A percentile compares a stretch with the other conserved stretches of the same genome.
These are phyloP conservation scores for Cladosporium velox DNA, from an alignment of 2,329 filamentous ascomycete species.

Conservation along the genomic window DNA sequence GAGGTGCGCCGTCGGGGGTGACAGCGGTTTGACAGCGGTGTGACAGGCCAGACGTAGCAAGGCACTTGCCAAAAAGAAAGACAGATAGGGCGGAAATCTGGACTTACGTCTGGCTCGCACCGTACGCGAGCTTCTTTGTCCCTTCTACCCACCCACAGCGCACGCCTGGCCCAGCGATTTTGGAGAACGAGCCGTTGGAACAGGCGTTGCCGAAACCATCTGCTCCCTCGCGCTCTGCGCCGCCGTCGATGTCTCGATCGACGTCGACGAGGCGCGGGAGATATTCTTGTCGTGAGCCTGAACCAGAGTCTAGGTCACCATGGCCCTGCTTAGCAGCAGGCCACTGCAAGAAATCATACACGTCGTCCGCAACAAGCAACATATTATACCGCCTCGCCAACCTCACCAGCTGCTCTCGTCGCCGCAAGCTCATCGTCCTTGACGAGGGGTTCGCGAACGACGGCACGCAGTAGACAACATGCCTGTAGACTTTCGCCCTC, in stretches of 20 bases:
- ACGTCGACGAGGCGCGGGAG: slow-evolving; percentile 77
- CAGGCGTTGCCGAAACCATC: slow-evolving; percentile 76
- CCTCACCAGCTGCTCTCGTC: slow-evolving; percentile 69
- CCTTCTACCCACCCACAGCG: slow-evolving; percentile 88
- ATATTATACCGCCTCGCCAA: slow-evolving; percentile 78
- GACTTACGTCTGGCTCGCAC: slow-evolving; percentile 60
- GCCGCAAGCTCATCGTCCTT: slow-evolving; percentile 72
- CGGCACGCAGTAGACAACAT: slow-evolving; percentile 85
- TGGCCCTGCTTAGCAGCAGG: slow-evolving; percentile 40
- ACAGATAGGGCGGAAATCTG: neutral
- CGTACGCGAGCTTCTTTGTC: slow-evolving; percentile 61
- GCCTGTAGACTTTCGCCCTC: slow-evolving; percentile 76
- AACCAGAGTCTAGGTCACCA: neutral
- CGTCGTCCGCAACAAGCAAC: slow-evolving; percentile 84
- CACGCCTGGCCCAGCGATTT: slow-evolving; percentile 78
- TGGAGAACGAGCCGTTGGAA: slow-evolving; percentile 88
- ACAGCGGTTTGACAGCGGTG: neutral
- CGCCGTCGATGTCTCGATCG: slow-evolving; percentile 67
- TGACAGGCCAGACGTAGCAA: neutral
- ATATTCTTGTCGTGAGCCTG: slow-evolving; percentile 40
- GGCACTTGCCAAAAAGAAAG: neutral
- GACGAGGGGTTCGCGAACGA: slow-evolving; percentile 88
- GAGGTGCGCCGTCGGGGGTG: neutral
- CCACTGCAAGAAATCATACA: slow-evolving; percentile 93
- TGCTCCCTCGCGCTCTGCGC: slow-evolving; percentile 46